Conservation (phyloP, 2,329 filamentous ascomycete species). For the Fusarium brachygibbosum region DNA sequence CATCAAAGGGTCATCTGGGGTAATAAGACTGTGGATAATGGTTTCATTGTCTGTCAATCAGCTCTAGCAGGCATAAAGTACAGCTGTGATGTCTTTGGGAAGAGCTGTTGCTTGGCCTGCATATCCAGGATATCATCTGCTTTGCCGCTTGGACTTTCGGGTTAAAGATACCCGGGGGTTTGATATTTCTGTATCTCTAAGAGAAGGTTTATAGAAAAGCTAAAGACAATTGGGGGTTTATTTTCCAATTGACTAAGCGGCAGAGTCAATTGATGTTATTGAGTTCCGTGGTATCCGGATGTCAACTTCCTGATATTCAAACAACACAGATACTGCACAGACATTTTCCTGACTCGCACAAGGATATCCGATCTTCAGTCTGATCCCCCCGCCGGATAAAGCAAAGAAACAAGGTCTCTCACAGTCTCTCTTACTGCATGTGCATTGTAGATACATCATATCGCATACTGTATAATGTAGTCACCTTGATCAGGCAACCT, state of each 20-base stretch:
- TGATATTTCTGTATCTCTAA: not conserved
- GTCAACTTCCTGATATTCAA: not conserved
- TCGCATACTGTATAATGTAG: slow-evolving; percentile 11
- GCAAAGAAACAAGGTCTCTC: not conserved
- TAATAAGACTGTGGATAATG: slow-evolving; percentile 28
- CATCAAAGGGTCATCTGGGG: slow-evolving; percentile 34
- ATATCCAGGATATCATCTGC: slow-evolving; percentile 34
- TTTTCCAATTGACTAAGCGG: not conserved
- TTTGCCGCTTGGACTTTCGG: slow-evolving; percentile 23
- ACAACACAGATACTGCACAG: not conserved
- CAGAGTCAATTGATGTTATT: not conserved
- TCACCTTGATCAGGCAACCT: slow-evolving; percentile 28
- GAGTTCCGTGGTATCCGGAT: slow-evolving; percentile 18
- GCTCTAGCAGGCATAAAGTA: slow-evolving; percentile 12
- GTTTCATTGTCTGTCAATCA: slow-evolving; percentile 36
- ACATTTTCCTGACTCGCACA: slow-evolving; percentile 7
- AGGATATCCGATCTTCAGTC: slow-evolving; percentile 12
- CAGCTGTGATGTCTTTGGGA: slow-evolving; percentile 2
- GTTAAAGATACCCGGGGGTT: slow-evolving; percentile 17
- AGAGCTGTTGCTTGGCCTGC: slow-evolving; percentile 28
- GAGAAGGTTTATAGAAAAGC: not conserved
- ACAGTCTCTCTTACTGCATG: not conserved
- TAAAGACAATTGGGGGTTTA: not conserved
- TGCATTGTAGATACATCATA: slow-evolving; percentile 1
- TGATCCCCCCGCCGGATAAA: slow-evolving; percentile 33